A percentile compares a stretch with the other conserved stretches of the same genome.
Evolutionary conservation across 208 protist species (phyloP).

Genomic region (Tritrichomonas musculus): DNA sequence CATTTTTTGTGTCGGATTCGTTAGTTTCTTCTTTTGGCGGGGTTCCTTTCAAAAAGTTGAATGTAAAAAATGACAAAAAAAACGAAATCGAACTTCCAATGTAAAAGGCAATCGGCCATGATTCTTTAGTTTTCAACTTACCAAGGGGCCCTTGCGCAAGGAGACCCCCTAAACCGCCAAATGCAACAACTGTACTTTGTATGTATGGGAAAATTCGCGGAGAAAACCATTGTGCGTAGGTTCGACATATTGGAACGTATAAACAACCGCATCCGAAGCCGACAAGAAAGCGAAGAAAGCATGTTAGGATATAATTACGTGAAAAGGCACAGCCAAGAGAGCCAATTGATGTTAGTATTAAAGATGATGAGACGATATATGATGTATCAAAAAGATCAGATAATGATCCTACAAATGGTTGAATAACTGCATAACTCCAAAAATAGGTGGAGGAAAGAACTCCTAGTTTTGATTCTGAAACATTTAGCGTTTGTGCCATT

Average conservation of each 20-base stretch:
- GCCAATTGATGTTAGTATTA: background rate
- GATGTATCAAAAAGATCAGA: background rate
- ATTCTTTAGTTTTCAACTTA: background rate
- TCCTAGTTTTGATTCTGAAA: background rate
- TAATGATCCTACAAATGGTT: slow-evolving; percentile 7
- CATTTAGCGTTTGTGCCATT: background rate
- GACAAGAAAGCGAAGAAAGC: background rate
- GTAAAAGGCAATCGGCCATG: background rate
- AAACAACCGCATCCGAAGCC: background rate
- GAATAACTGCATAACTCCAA: background rate
- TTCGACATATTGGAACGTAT: background rate
- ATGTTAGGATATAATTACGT: background rate
- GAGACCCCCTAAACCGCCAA: background rate
- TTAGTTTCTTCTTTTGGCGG: background rate
- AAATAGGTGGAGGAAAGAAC: slow-evolving; percentile 3
- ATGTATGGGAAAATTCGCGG: background rate
- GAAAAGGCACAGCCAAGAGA: background rate
- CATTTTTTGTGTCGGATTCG: background rate
- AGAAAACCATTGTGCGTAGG: background rate
- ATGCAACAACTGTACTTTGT: background rate
- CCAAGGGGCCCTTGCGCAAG: background rate
- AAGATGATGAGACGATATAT: background rate
- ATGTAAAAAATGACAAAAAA: background rate
- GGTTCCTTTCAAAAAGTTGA: background rate
- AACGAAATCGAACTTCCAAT: background rate